Conservation (phyloP, 768 basidiomycete species). For the Pisolithus orientalis region DNA sequence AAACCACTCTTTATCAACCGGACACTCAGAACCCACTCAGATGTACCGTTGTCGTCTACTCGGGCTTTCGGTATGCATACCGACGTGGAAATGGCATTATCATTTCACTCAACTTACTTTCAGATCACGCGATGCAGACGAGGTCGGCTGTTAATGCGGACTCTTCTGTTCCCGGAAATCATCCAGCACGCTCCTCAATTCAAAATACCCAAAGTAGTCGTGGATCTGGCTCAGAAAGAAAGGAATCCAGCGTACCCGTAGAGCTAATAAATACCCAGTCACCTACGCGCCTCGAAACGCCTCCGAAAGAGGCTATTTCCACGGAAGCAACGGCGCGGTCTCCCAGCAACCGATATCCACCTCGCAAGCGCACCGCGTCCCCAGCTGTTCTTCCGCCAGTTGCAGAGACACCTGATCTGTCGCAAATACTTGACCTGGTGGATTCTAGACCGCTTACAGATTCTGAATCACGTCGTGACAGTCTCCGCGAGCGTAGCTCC, state of each 20-base stretch:
- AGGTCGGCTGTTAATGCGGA: not conserved
- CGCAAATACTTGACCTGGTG: slow-evolving; percentile 7
- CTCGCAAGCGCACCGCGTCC: not conserved
- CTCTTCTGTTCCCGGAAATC: not conserved
- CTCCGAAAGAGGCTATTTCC: not conserved
- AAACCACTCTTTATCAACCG: slow-evolving; percentile 13
- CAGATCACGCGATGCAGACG: not conserved
- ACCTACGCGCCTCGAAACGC: not conserved
- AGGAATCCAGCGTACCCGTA: not conserved
- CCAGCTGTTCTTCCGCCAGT: not conserved
- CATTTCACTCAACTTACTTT: not conserved
- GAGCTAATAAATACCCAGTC: not conserved
- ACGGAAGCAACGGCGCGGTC: not conserved
- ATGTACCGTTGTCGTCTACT: slow-evolving; percentile 5
- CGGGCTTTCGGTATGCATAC: not conserved
- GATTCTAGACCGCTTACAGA: not conserved
- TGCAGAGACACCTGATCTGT: slow-evolving; percentile 15
- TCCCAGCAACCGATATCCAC: not conserved
- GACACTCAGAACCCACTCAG: slow-evolving; percentile 16
- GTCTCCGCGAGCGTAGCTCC: not conserved
- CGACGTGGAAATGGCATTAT: not conserved
- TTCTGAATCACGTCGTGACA: not conserved
- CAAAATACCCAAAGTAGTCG: not conserved
- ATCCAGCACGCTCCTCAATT: too few relatives aligned
- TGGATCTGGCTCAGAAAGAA: not conserved